Evolutionary conservation across 129 eudicot species (phyloP).

Genomic region (Flaveria sonorensis): DNA sequence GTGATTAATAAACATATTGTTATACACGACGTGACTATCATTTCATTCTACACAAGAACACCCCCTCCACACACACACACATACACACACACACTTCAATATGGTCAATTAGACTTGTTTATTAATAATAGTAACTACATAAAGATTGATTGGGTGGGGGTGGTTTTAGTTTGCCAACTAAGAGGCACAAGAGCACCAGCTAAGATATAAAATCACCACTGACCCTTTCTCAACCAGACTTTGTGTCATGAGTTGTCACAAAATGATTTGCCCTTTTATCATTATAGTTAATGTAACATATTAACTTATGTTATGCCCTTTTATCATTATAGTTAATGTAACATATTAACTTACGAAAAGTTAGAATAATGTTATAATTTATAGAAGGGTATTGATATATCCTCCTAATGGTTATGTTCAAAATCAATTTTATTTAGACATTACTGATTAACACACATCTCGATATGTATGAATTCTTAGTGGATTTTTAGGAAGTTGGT

Average conservation of each 20-base stretch:
- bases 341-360: background rate
- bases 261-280: constrained; percentile 15
- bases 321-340: background rate
- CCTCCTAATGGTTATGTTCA: too few species aligned
- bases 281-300: background rate
- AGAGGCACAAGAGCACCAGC: constrained; percentile 39
- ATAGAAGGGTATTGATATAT: background rate
- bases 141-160: constrained; percentile 22
- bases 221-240: constrained; percentile 28
- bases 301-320: background rate
- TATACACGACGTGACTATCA: constrained; percentile 56
- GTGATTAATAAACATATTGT: background rate
- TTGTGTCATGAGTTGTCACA: constrained; percentile 43
- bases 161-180: constrained; percentile 38
- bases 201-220: constrained; percentile 29
- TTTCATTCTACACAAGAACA: constrained; percentile 41
- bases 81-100: too few species aligned
- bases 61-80: too few species aligned
- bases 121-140: background rate
- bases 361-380: background rate
- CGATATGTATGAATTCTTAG: too few species aligned
- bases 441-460: too few species aligned
- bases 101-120: too few species aligned
- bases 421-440: too few species aligned
- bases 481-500: too few species aligned